Evolutionary conservation across 2,329 filamentous ascomycete genomes (phyloP).

Genomic region (Thelonectria rubi): DNA sequence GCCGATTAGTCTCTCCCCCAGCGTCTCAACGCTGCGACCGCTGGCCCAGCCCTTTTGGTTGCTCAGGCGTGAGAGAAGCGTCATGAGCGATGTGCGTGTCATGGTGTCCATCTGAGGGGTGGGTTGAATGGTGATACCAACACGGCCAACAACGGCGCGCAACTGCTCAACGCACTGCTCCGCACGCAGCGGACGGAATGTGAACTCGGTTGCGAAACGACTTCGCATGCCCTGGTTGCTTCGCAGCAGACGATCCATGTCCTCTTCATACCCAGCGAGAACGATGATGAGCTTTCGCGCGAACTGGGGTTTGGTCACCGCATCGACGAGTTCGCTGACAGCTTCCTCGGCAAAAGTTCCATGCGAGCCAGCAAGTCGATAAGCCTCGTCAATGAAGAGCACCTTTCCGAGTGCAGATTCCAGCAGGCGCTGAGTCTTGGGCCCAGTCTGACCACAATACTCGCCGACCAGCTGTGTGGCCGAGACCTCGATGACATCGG

Average conservation of each 20-base stretch:
- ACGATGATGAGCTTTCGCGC: constrained; percentile 69
- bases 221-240: constrained; percentile 70
- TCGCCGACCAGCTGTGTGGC: constrained; percentile 74
- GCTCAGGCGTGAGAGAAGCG: constrained; percentile 54
- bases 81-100: constrained; percentile 41
- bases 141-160: constrained; percentile 43
- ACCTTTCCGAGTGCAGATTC: constrained; percentile 72
- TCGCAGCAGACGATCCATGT: constrained; percentile 70
- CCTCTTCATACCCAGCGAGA: constrained; percentile 71
- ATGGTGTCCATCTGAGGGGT: constrained; percentile 37
- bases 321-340: constrained; percentile 61
- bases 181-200: constrained; percentile 60
- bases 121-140: constrained; percentile 44
- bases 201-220: constrained; percentile 68
- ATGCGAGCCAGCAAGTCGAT: constrained; percentile 62
- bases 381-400: constrained; percentile 77
- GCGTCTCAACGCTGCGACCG: constrained; percentile 66
- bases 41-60: constrained; percentile 65
- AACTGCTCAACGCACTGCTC: constrained; percentile 59
- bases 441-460: constrained; percentile 74
- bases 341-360: constrained; percentile 66
- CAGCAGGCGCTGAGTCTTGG: constrained; percentile 67
- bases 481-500: constrained; percentile 71
- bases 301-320: constrained; percentile 63
- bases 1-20: constrained; percentile 62